phyloP scores from a whole-genome alignment of 441 rosid genomes.

The Populus hybrid region DNA sequence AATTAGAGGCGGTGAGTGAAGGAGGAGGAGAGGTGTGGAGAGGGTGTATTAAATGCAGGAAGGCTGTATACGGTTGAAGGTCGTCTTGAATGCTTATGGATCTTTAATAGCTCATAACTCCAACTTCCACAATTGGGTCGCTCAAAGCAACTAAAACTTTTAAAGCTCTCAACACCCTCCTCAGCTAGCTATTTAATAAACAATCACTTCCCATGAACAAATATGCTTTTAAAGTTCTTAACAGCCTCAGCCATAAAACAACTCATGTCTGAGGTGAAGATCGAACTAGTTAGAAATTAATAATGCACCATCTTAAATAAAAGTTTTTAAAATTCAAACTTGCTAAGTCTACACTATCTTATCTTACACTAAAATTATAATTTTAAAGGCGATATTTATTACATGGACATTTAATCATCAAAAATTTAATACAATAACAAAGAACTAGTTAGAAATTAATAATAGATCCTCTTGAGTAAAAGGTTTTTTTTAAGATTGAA shows the following conservation, averaged over 20 bases:
- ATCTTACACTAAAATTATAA: no score
- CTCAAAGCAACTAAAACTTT: conserved; percentile 21
- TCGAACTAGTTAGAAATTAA: background rate
- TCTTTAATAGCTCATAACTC: conserved; percentile 53
- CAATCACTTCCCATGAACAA: conserved; percentile 22
- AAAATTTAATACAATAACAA: no score
- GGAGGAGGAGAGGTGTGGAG: conserved; percentile 21
- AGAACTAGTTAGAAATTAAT: no score
- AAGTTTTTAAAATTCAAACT: no score
- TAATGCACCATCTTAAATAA: no score
- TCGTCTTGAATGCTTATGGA: conserved; percentile 42
- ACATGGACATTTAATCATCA: no score
- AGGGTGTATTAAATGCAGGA: conserved; percentile 38
- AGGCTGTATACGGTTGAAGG: conserved; percentile 59
- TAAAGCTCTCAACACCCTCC: conserved; percentile 23
- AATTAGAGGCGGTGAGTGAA: conserved; percentile 44
- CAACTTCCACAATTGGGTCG: conserved; percentile 58
- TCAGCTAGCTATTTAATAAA: conserved; percentile 9
- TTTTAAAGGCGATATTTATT: no score
- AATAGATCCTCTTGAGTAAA: no score
- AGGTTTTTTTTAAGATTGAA: no score
- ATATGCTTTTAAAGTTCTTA: background rate
- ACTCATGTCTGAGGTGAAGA: background rate
- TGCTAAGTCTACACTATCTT: no score
- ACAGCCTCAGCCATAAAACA: background rate